phyloP scores from a whole-genome alignment of 2,329 filamentous ascomycete genomes.

The Aspergillus ustus region DNA sequence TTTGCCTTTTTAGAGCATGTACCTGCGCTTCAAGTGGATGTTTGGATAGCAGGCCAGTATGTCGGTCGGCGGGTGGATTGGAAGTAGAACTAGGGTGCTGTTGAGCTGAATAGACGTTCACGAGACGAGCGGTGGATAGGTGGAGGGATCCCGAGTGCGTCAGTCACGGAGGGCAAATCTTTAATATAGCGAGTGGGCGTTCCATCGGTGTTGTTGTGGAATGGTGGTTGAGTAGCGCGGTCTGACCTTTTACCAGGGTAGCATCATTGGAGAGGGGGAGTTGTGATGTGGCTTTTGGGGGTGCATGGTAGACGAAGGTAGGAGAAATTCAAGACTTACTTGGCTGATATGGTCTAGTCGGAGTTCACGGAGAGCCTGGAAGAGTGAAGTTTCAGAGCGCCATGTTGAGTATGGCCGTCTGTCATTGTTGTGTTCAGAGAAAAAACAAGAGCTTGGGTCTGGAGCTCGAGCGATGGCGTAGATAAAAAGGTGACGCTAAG shows the following conservation, averaged over 20 bases:
- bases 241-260: slow-evolving; percentile 54
- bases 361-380: background rate
- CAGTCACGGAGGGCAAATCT: background rate
- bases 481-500: slow-evolving; percentile 21
- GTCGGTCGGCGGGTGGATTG: background rate
- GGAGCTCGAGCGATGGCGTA: slow-evolving; percentile 7
- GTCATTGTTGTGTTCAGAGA: background rate
- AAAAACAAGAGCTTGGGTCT: background rate
- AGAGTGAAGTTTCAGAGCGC: background rate
- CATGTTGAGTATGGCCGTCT: background rate
- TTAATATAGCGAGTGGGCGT: slow-evolving; percentile 18
- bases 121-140: background rate
- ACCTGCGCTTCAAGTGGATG: slow-evolving; percentile 26
- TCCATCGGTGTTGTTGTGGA: slow-evolving; percentile 28
- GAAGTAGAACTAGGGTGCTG: background rate
- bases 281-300: background rate
- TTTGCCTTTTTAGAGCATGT: slow-evolving; percentile 32
- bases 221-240: slow-evolving; percentile 26
- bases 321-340: background rate
- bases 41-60: slow-evolving; percentile 10
- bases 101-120: slow-evolving; percentile 1
- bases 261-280: slow-evolving; percentile 46
- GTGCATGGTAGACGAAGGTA: background rate
- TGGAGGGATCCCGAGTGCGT: slow-evolving; percentile 19
- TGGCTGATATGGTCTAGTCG: background rate